Base-by-base conservation (phyloP, 208 protist genomes). In the Wallacemonas collosoma region DNA sequence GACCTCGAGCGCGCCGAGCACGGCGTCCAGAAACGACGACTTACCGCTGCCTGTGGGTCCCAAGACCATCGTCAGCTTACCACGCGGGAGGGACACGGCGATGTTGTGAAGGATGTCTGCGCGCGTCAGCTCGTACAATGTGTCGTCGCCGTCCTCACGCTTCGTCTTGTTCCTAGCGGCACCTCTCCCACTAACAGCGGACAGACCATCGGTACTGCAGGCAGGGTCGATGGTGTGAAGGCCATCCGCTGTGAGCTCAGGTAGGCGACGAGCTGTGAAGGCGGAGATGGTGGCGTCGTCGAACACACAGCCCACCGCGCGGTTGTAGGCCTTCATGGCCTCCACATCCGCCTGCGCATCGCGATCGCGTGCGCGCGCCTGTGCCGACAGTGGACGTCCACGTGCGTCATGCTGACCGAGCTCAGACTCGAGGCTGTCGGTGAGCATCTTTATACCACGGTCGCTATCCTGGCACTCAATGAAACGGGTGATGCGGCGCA, bases 311-410 rank as follows among this genome's bases (percentile, higher is more conserved):
- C 35, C 50, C 57, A 93, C 80, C 14, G 90, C 91, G 12, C 85
- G 85, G 63, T 97, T 92, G 72, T 98, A 94, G 0, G 97, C 67
- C 15, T 96, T 39, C 60, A 80, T 82, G 2, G 92, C 53, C 26
- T 89, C 81, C 8, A 64, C 26, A 51, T 86, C 75, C 1, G 79
- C 76, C 65, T 92, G 92, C 48, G 91, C 68, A 5, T 86, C 85
- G 36, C 90, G 78, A 41, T 89, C 88, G 11, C 92, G 78, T 6
- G 40, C 45, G 9, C 75, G 58, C 87, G 76, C 35, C 73, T 61
- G 54, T 87, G 85, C 67, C 93, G 90, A 36, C 90, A 89, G 17
- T 88, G 88, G 44, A 35, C 74, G 84, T 2, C 94, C 45, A 61
- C 82, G 90, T 1, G 87, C 72, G 17, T 89, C 90, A 8, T 81